Percentiles rank a stretch among this genome's conserved stretches.
Evolutionary conservation across 331 rosid species (phyloP).

Genomic region (Quercus tomentella): DNA sequence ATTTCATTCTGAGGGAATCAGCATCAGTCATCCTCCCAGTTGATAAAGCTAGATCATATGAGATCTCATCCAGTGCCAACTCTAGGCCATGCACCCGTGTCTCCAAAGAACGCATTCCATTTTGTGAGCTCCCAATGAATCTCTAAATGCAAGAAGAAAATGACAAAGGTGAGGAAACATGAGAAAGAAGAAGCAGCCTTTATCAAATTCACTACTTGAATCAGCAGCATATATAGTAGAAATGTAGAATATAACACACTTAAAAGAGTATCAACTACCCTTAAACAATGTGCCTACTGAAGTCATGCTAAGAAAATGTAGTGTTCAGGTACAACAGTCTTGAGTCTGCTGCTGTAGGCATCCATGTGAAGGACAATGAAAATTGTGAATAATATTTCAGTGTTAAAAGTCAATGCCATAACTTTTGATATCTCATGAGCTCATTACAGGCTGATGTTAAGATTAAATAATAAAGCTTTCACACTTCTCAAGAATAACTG

Average conservation of each 20-base stretch:
- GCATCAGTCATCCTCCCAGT: conserved; percentile 77
- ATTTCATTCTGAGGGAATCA: conserved; percentile 37
- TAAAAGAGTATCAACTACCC: not conserved
- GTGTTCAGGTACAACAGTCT: no score
- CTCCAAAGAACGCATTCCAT: conserved; percentile 89
- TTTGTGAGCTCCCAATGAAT: conserved; percentile 96
- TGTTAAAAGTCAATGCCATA: not conserved
- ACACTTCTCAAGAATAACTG: not conserved
- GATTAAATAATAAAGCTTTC: not conserved
- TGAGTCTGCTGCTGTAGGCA: not conserved
- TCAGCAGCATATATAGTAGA: not conserved
- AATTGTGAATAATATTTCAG: not conserved
- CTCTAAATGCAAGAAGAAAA: conserved; percentile 31
- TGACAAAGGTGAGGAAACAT: not conserved
- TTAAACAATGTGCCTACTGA: not conserved
- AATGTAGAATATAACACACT: not conserved
- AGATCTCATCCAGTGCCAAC: conserved; percentile 89
- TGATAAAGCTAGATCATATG: conserved; percentile 87
- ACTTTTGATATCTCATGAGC: no score
- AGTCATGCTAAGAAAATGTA: not conserved
- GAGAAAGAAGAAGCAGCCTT: not conserved
- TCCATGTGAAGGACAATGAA: not conserved
- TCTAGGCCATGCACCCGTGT: conserved; percentile 96
- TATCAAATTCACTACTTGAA: conserved; percentile 4
- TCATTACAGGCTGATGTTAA: not conserved